A percentile compares a stretch with the other conserved stretches of the same genome.
phyloP scores from a whole-genome alignment of 441 rosid species.

The Croton laevigatus region DNA sequence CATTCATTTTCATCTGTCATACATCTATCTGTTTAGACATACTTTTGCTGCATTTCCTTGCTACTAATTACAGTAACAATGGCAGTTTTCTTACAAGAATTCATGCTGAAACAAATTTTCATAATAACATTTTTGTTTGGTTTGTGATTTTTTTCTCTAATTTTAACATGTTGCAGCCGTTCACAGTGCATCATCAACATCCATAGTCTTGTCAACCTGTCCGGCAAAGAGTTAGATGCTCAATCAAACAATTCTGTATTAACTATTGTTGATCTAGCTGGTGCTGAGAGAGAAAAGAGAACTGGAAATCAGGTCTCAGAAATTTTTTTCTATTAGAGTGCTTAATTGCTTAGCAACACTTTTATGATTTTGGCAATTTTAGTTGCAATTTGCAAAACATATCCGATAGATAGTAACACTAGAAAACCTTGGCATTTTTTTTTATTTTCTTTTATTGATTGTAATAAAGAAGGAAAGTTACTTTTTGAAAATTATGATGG shows the following conservation, averaged over 20 bases:
- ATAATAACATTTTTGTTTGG: neutral
- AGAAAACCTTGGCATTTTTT: neutral
- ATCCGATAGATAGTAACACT: neutral
- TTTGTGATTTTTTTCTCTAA: neutral
- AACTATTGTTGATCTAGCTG: conserved; percentile 92
- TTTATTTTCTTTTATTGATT: neutral
- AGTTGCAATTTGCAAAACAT: conserved; percentile 3
- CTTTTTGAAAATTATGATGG: neutral
- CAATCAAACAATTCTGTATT: conserved; percentile 45
- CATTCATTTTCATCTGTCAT: neutral
- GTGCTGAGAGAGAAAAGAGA: conserved; percentile 91
- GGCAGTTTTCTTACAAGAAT: neutral
- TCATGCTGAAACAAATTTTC: neutral
- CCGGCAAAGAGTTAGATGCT: conserved; percentile 30
- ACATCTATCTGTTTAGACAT: neutral
- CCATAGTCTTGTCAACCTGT: conserved; percentile 29
- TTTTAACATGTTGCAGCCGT: conserved; percentile 54
- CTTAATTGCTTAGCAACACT: neutral
- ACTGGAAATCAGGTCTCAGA: conserved; percentile 81
- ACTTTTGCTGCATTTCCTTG: neutral
- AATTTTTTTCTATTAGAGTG: neutral
- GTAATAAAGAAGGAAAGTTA: neutral
- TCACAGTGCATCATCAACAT: conserved; percentile 95
- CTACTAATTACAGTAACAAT: neutral
- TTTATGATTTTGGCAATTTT: neutral